Conservation (phyloP, 1,139 yeast species). For the Scheffersomyces lignicola region DNA sequence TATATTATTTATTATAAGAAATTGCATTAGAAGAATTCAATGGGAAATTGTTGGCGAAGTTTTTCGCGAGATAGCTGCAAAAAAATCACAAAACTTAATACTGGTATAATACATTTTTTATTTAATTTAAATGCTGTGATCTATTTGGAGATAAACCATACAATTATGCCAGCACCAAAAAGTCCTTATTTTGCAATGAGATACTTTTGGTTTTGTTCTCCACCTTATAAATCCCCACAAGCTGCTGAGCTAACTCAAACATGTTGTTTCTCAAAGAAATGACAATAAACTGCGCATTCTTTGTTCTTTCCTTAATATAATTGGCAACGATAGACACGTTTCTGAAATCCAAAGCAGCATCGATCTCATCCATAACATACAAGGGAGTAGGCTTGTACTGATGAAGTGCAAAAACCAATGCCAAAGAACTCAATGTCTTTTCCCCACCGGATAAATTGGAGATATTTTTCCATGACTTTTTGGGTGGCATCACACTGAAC, state of each 20-base stretch:
- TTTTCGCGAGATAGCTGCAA: no score
- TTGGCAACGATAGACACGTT: constrained; percentile 97
- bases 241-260: constrained; percentile 93
- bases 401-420: constrained; percentile 94
- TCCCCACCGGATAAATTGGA: constrained; percentile 97
- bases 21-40: no score
- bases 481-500: constrained; percentile 99
- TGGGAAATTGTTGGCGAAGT: no score
- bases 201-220: constrained; percentile 88
- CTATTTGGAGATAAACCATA: no score
- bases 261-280: constrained; percentile 93
- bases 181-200: constrained; percentile 67
- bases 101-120: no score
- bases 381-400: constrained; percentile 96
- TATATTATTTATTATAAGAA: no score
- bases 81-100: no score
- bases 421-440: constrained; percentile 91
- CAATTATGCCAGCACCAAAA: no score
- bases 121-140: no score
- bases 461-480: constrained; percentile 95
- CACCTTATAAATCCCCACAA: constrained; percentile 94
- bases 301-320: constrained; percentile 92
- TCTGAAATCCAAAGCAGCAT: constrained; percentile 96
- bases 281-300: constrained; percentile 94
- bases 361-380: constrained; percentile 99